These are phyloP conservation scores for Arabidopsis arenosa DNA, from an alignment of 345 rosid genomes.

Conservation along the genomic window DNA sequence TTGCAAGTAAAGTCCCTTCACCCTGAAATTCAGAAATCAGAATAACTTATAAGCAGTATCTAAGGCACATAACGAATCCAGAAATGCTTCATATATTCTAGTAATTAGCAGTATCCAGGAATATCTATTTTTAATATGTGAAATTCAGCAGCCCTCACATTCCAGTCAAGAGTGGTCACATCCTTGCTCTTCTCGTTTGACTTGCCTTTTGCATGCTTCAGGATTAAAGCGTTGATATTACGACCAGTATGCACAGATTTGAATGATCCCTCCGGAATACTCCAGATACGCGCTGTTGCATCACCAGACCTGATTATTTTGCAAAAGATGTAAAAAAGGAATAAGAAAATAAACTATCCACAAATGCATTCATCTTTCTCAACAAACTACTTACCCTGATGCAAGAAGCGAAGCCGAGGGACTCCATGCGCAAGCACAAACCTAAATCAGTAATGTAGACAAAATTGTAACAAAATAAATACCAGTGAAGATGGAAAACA, in stretches of 20 bases:
- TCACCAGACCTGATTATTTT: conserved; percentile 80
- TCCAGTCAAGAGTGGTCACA: conserved; percentile 99
- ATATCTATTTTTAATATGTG: background rate
- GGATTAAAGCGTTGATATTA: conserved; percentile 59
- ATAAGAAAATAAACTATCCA: background rate
- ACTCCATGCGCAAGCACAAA: conserved; percentile 99
- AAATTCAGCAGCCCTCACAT: conserved; percentile 63
- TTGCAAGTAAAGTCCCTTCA: conserved; percentile 92
- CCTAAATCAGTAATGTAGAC: conserved; percentile 53
- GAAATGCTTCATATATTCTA: background rate
- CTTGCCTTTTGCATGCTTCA: conserved; percentile 95
- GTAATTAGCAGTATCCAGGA: background rate
- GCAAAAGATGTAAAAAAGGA: conserved; percentile 8
- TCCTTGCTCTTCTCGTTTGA: conserved; percentile 98
- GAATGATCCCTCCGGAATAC: conserved; percentile 66
- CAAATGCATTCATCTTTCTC: conserved; percentile 18
- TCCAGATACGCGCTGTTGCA: conserved; percentile 98
- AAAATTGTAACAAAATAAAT: background rate
- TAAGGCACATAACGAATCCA: conserved; percentile 27
- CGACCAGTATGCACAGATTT: conserved; percentile 62
- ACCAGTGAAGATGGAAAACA: conserved; percentile 9
- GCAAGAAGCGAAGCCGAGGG: conserved; percentile 99
- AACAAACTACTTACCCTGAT: conserved; percentile 74
- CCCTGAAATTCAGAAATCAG: conserved; percentile 54
- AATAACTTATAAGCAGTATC: conserved; percentile 21